Base-by-base conservation (phyloP, 1,139 yeast species). In the Candida albicans region DNA sequence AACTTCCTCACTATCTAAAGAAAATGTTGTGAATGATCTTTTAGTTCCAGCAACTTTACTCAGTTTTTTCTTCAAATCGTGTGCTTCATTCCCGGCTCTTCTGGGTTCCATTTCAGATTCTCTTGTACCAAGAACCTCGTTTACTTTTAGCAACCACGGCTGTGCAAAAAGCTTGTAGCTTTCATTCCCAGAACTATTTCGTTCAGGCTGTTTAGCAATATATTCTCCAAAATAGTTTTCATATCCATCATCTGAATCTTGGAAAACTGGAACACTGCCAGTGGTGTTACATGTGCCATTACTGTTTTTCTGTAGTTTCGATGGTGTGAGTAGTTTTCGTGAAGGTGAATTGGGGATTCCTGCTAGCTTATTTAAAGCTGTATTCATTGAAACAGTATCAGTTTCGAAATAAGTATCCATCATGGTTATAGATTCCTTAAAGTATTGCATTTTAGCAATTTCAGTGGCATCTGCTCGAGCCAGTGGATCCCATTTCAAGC, bases 401-500 rank as follows among this genome's bases (percentile, higher is more conserved):
- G 37, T 37, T 14, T 44, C 53, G 35, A 44, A 41, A 39, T 40
- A 39, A 14, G 28, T 35, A 32, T 48, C 52, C 46, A 49, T 41
- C 37, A 42, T 29, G 8, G 27, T 44, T 4, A 51, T 38, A 6
- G 82, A 70, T 15, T 68, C 68, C 43, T 64, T 62, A 58, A 85
- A 85, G 57, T 80, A 86, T 0, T 75, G 65, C 77, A 79, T 68
- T 11, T 64, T 43, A 45, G 80, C 67, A 26, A 84, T 49, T 6
- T 61, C 62, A 4, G 65, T 67, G 3, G 75, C 81, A 42, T 73
- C 70, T 1, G 77, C 72, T 53, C 93, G 70, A 6, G 63, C 56
- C 26, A 64, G 61, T 1, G 91, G 90, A 57, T 84, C 79, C 93
- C 93, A 84, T 10, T 71, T 62, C 27, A 84, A 67, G 56, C 90